Base-by-base conservation (phyloP, 768 basidiomycete genomes). In the Leccinum sublutescens region DNA sequence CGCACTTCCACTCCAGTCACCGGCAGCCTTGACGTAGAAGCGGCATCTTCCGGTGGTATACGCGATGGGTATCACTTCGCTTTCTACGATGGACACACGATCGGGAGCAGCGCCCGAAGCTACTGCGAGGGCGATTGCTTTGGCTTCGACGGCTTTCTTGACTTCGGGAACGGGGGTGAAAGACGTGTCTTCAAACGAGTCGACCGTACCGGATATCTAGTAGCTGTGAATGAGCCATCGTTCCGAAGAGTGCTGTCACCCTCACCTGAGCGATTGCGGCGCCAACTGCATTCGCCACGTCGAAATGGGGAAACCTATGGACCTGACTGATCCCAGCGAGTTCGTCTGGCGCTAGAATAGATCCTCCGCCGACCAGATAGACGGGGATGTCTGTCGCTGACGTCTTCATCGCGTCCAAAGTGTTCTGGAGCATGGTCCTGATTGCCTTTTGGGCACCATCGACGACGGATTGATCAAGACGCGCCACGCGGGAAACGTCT, bases 381-480 rank as follows among this genome's bases (percentile, higher is more conserved):
- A 87, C 77, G 25, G 84, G 80, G 48, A 81, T 76, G 64, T 83
- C 81, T 25, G 80, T 79, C 2, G 80, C 79, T 33, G 79, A 80
- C 4, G 85, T 87, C 76, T 88, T 88, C 85, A 88, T 86, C 25
- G 71, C 71, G 64, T 87, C 86, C 9, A 87, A 70, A 2, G 78
- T 78, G 14, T 73, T 74, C 73, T 88, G 78, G 14, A 79, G 55
- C 62, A 76, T 71, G 45, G 58, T 64, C 65, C 77, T 80, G 64
- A 85, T 80, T 27, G 68, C 71, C 33, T 68, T 73, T 50, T 74
- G 71, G 8, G 80, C 80, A 5, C 69, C 71, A 31, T 74, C 63
- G 29, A 79, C 58, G 17, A 66, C 19, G 50, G 71, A 65, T 14
- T 54, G 55, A 43, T 66, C 64, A n/a, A 75, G 47, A 57, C 61